Evolutionary conservation across 345 rosid genomes (phyloP).

Genomic region (Toxicodendron radicans): DNA sequence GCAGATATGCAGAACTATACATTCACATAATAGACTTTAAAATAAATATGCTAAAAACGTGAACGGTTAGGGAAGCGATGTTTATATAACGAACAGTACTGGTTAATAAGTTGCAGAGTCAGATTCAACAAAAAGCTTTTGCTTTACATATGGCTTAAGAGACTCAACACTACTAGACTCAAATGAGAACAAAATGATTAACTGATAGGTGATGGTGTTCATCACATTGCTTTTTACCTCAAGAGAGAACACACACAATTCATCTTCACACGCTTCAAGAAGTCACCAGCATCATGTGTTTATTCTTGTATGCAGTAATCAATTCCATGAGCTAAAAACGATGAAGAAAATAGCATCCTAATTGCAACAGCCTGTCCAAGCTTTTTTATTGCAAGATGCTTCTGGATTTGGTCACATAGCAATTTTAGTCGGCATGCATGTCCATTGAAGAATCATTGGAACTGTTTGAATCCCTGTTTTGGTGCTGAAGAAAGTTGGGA

Average conservation of each 20-base stretch:
- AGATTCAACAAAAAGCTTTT: conserved; percentile 26
- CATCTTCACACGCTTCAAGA: conserved; percentile 36
- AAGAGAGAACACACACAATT: conserved; percentile 23
- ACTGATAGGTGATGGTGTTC: conserved; percentile 23
- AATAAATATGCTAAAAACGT: not conserved
- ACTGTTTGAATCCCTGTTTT: conserved; percentile 59
- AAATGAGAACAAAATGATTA: not conserved
- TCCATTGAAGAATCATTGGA: conserved; percentile 89
- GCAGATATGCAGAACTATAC: not conserved
- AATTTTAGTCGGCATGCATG: conserved; percentile 63
- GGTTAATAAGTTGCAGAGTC: conserved; percentile 4
- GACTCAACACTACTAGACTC: conserved; percentile 9
- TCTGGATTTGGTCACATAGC: conserved; percentile 13
- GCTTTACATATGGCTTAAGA: conserved; percentile 28
- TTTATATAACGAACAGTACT: not conserved
- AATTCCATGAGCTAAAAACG: conserved; percentile 21
- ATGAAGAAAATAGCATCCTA: conserved; percentile 17
- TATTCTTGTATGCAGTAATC: conserved; percentile 33
- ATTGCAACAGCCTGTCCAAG: conserved; percentile 13
- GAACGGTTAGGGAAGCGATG: not conserved
- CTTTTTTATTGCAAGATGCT: conserved; percentile 17
- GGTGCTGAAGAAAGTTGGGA: conserved; percentile 43
- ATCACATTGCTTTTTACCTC: conserved; percentile 20
- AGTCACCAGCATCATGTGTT: conserved; percentile 26
- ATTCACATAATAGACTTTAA: not conserved